Conservation (phyloP, 2,329 filamentous ascomycete genomes). For the Xylaria sp. region DNA sequence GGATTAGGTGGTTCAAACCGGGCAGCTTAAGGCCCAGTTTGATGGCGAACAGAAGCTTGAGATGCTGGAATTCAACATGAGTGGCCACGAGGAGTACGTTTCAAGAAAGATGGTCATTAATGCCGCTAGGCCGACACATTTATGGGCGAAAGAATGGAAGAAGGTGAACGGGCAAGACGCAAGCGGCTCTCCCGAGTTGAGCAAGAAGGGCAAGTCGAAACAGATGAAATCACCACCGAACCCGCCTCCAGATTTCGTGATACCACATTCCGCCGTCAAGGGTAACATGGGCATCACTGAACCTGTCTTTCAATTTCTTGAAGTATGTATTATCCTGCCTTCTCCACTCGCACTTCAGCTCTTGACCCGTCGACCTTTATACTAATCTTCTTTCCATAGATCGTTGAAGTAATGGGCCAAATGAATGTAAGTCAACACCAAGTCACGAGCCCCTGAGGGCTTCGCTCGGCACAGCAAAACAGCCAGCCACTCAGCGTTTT, state of each 20-base stretch:
- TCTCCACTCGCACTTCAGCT: background rate
- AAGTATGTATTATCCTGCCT: slow-evolving; percentile 61
- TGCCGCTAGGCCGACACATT: slow-evolving; percentile 69
- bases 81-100: slow-evolving; percentile 83
- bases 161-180: slow-evolving; percentile 67
- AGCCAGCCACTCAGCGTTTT: background rate
- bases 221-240: slow-evolving; percentile 68
- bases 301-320: slow-evolving; percentile 72
- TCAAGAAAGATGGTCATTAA: slow-evolving; percentile 74
- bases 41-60: slow-evolving; percentile 84
- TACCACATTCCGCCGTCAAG: slow-evolving; percentile 70
- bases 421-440: slow-evolving; percentile 61
- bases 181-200: slow-evolving; percentile 73
- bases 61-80: slow-evolving; percentile 82
- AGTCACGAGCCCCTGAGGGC: background rate
- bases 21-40: slow-evolving; percentile 81
- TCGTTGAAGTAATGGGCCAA: slow-evolving; percentile 73
- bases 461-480: background rate
- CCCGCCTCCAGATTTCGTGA: slow-evolving; percentile 68
- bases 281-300: slow-evolving; percentile 68
- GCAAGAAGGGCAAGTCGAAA: slow-evolving; percentile 71
- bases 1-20: slow-evolving; percentile 77
- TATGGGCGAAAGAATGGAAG: slow-evolving; percentile 74
- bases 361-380: background rate
- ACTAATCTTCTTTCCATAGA: slow-evolving; percentile 53